These are phyloP conservation scores for Erigeron canadensis DNA, from an alignment of 129 eudicot species.

Conservation along the genomic window DNA sequence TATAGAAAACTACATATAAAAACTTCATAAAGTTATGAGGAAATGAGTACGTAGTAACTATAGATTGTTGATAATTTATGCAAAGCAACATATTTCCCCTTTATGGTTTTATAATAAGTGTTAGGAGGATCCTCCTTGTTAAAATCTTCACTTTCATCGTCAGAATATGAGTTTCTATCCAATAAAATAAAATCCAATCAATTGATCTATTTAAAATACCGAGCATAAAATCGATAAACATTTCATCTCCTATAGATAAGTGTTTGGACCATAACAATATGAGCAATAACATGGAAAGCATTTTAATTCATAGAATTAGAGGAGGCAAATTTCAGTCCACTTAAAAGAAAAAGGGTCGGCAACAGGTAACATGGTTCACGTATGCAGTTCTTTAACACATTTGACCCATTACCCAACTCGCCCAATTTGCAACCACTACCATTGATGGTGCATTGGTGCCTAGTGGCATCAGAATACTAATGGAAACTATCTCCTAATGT, in stretches of 20 bases:
- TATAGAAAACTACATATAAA: too few relatives aligned
- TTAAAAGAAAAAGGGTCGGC: too few relatives aligned
- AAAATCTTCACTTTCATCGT: slow-evolving; percentile 82
- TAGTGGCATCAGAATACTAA: background rate
- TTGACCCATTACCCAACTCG: too few relatives aligned
- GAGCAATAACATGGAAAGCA: background rate
- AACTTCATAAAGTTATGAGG: too few relatives aligned
- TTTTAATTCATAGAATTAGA: background rate
- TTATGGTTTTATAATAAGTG: slow-evolving; percentile 66
- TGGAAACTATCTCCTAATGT: background rate
- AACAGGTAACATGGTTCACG: too few relatives aligned
- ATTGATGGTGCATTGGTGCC: too few relatives aligned
- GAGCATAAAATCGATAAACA: background rate
- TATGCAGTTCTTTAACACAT: too few relatives aligned
- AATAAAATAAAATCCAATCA: slow-evolving; percentile 8
- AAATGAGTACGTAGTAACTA: too few relatives aligned
- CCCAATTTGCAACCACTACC: too few relatives aligned
- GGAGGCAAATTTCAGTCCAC: too few relatives aligned
- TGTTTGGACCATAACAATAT: background rate
- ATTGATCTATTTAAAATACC: background rate
- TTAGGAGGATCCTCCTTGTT: slow-evolving; percentile 77
- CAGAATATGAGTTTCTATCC: slow-evolving; percentile 85
- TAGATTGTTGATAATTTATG: too few relatives aligned
- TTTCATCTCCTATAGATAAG: background rate
- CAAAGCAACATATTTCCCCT: too few relatives aligned